Conservation (phyloP, 495 filamentous ascomycete genomes). For the Daldinia concentrica region DNA sequence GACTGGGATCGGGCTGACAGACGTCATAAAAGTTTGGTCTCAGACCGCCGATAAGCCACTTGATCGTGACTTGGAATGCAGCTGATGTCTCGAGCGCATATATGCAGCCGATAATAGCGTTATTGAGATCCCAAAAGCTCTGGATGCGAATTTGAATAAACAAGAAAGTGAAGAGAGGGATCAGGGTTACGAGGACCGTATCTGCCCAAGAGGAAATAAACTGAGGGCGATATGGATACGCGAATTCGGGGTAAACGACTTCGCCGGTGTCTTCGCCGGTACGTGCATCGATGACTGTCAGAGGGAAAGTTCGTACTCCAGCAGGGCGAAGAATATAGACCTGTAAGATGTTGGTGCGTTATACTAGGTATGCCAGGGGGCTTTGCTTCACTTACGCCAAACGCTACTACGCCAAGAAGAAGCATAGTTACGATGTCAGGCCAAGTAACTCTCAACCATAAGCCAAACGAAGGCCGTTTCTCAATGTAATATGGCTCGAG, state of each 20-base stretch:
- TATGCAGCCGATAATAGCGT: constrained; percentile 60
- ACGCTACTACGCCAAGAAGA: constrained; percentile 54
- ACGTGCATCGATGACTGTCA: constrained; percentile 46
- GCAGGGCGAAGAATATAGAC: constrained; percentile 54
- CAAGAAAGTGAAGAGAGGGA: constrained; percentile 55
- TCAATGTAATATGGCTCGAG: constrained; percentile 43
- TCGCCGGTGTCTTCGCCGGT: constrained; percentile 48
- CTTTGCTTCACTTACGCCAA: constrained; percentile 49
- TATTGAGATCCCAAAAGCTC: constrained; percentile 67
- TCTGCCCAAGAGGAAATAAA: constrained; percentile 59
- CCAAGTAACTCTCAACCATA: constrained; percentile 57
- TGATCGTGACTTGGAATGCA: constrained; percentile 65
- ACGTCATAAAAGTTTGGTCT: constrained; percentile 63
- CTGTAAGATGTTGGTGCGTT: constrained; percentile 24
- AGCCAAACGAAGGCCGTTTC: constrained; percentile 53
- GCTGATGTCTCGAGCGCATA: constrained; percentile 61
- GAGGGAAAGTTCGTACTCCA: constrained; percentile 54
- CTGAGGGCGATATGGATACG: constrained; percentile 59
- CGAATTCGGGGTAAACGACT: constrained; percentile 59
- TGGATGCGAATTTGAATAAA: constrained; percentile 60
- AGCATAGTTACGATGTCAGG: constrained; percentile 60
- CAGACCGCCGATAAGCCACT: constrained; percentile 62
- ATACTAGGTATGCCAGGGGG: not conserved
- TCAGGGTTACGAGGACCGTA: constrained; percentile 49
- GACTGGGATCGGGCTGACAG: constrained; percentile 55